Evolutionary conservation across 2,329 filamentous ascomycete genomes (phyloP), one percentile per base, ranked within the genome.

Genomic region (Lachnellula hyalina): DNA sequence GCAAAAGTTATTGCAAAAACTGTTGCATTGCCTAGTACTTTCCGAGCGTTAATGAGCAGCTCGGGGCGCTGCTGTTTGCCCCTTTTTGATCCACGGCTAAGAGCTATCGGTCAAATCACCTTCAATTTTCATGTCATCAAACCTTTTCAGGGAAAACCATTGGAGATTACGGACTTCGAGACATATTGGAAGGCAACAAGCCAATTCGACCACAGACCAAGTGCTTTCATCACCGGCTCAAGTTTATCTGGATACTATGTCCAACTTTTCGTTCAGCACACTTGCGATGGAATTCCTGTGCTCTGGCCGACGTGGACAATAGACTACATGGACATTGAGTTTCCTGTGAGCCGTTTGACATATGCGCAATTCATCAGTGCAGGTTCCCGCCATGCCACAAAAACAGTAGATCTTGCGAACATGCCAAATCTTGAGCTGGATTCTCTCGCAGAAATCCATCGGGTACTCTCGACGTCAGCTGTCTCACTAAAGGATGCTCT

Each of bases 181-280:
- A 97, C 94, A 0, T 99, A 99, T 72, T 99, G 94, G 94, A 99
- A 97, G 72, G 93, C 93, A 0, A 99, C 94, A 1, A 96, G 91
- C 66, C 91, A 96, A 64, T 81, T 94, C 47, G 90, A 96, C 69
- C 85, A 89, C 49, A 89, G 91, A 47, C 87, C 88, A 23, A 94
- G 83, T 67, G 89, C 90, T 23, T 83, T 97, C 23, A 90, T 99
- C 17, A 97, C 93, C 0, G 94, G 93, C 0, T 97, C 93, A 9
- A 97, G 93, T 73, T 73, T 99, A 53, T 95, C 90, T 2, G 94
- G 94, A n/a, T 89, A 97, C 66, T 97, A 97, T 70, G 85, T 96
- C 23, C 84, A 92, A 53, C 75, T 99, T 7, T 96, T 91, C 67
- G 89, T 97, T 23, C 94, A 99, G 67, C 82, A 96, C 63, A 97